Conservation (phyloP, 2,329 filamentous ascomycete genomes). For the Hypoxylon sp. region DNA sequence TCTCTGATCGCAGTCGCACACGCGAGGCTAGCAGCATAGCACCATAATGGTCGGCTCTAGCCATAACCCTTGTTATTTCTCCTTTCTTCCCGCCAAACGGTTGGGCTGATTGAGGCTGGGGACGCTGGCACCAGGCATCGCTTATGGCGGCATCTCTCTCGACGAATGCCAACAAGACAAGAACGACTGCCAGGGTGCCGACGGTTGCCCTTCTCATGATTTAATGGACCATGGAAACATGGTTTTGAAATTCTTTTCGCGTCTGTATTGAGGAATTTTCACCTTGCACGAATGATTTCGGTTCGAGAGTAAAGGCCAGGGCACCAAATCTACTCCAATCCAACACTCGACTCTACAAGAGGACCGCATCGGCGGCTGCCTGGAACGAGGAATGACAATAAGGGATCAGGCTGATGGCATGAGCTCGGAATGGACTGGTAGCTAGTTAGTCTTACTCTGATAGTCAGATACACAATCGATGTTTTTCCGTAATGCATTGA, state of each 20-base stretch:
- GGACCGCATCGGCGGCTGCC: not conserved
- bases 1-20: not conserved
- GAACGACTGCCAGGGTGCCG: not conserved
- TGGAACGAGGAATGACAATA: not conserved
- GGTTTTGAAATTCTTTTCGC: not conserved
- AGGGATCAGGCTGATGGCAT: not conserved
- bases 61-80: too few species aligned
- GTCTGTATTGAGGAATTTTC: not conserved
- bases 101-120: not conserved
- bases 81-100: not conserved
- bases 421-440: slow-evolving; percentile 7
- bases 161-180: not conserved
- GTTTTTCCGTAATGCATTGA: not conserved
- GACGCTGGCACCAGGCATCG: not conserved
- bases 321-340: not conserved
- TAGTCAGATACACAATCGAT: not conserved
- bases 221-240: not conserved
- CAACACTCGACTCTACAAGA: not conserved
- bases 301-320: not conserved
- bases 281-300: not conserved
- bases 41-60: too few species aligned
- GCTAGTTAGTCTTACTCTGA: slow-evolving; percentile 6
- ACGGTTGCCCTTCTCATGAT: not conserved
- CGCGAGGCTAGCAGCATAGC: not conserved
- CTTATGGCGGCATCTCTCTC: not conserved